Percentiles rank a stretch among this genome's conserved stretches.
These are phyloP conservation scores for Turnera subulata DNA, from an alignment of 345 rosid species.

Conservation along the genomic window DNA sequence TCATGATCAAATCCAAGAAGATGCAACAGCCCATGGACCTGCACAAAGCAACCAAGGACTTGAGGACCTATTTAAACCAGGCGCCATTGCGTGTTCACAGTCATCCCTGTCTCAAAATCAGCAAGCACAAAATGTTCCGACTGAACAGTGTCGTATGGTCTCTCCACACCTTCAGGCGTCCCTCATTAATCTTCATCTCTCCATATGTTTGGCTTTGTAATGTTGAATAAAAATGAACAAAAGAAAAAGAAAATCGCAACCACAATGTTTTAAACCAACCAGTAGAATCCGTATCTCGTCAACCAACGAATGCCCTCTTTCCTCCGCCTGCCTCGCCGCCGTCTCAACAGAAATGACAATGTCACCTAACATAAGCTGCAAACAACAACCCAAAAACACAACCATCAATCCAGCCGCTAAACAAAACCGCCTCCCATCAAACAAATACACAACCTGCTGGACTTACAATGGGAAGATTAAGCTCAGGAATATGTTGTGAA, in stretches of 20 bases:
- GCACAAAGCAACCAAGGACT: slow-evolving; percentile 4
- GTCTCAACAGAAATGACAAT: slow-evolving; percentile 89
- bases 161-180: too few relatives aligned
- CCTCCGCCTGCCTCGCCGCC: slow-evolving; percentile 88
- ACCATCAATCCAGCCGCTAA: neutral
- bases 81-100: too few relatives aligned
- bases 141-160: too few relatives aligned
- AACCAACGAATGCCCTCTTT: slow-evolving; percentile 80
- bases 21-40: slow-evolving; percentile 95
- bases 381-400: slow-evolving; percentile 7
- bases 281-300: slow-evolving; percentile 91
- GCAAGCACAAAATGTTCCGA: too few relatives aligned
- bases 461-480: slow-evolving; percentile 75
- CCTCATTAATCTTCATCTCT: too few relatives aligned
- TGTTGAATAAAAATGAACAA: neutral
- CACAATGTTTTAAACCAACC: slow-evolving; percentile 42
- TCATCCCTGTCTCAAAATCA: too few relatives aligned
- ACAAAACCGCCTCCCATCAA: neutral
- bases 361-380: slow-evolving; percentile 97
- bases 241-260: neutral
- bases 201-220: too few relatives aligned
- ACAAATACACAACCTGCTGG: slow-evolving; percentile 11
- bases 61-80: neutral
- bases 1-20: slow-evolving; percentile 97
- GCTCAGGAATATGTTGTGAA: slow-evolving; percentile 75